Percentiles rank a stretch among this genome's conserved stretches.
These are phyloP conservation scores for Rhodotorula mucilaginosa DNA, from an alignment of 1,284 basidiomycete species.

Conservation along the genomic window DNA sequence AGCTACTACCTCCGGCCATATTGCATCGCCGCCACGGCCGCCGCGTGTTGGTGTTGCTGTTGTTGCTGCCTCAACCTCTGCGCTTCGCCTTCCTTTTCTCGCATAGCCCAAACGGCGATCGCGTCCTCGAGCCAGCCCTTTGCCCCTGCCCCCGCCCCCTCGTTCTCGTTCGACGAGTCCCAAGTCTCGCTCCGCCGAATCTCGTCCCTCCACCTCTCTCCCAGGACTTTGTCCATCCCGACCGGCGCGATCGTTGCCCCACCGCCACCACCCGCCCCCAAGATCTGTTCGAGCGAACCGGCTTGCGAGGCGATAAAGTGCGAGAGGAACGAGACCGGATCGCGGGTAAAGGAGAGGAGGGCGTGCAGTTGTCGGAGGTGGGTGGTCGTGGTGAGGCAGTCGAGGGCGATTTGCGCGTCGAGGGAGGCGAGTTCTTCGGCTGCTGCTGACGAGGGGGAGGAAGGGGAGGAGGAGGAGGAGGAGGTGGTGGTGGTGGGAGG, in stretches of 20 bases:
- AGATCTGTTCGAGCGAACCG: conserved; percentile 78
- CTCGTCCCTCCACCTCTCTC: conserved; percentile 25
- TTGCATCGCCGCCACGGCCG: conserved; percentile 5
- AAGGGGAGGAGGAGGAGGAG: neutral
- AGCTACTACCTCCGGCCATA: neutral
- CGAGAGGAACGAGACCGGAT: conserved; percentile 78
- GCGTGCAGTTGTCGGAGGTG: conserved; percentile 71
- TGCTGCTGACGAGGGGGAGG: too few relatives aligned
- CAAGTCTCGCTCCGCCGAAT: conserved; percentile 8
- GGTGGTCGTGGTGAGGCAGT: conserved; percentile 22
- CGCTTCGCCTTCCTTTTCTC: conserved; percentile 13
- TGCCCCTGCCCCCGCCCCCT: too few relatives aligned
- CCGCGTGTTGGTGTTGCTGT: neutral
- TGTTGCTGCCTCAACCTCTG: neutral
- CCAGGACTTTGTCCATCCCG: neutral
- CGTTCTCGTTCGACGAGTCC: neutral
- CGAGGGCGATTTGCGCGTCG: conserved; percentile 67
- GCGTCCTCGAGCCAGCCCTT: conserved; percentile 31
- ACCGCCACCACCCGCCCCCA: conserved; percentile 47
- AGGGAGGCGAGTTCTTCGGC: conserved; percentile 65
- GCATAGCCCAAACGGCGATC: conserved; percentile 19
- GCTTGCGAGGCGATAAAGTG: conserved; percentile 89
- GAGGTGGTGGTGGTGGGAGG: conserved; percentile 21
- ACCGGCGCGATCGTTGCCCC: neutral
- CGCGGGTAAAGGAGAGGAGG: conserved; percentile 74